These are phyloP conservation scores for Didymella segeticola DNA, from an alignment of 2,329 filamentous ascomycete species.

Conservation along the genomic window DNA sequence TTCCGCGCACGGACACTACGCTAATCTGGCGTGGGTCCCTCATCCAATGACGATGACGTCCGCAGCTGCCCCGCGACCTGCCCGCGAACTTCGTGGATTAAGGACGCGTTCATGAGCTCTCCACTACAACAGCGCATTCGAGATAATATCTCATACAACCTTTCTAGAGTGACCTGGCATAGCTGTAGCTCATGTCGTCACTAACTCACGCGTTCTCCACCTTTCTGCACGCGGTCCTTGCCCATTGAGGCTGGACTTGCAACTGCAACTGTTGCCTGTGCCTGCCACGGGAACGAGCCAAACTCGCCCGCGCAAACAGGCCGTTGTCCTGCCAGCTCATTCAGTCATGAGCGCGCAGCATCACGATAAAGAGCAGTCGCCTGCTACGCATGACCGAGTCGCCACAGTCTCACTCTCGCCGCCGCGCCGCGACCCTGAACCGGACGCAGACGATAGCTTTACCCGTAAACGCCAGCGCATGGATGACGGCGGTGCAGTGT, in stretches of 20 bases:
- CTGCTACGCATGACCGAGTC: conserved; percentile 40
- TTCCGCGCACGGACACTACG: conserved; percentile 4
- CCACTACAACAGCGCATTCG: conserved; percentile 79
- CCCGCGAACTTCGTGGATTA: conserved; percentile 17
- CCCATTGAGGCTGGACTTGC: conserved; percentile 33
- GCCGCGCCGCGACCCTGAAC: conserved; percentile 52
- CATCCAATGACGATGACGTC: conserved; percentile 17
- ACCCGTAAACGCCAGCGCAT: conserved; percentile 55
- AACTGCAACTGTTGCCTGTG: conserved; percentile 33
- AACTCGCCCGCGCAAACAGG: conserved; percentile 24
- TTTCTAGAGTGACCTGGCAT: not conserved
- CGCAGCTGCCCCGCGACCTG: conserved; percentile 15
- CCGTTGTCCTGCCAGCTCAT: conserved; percentile 16
- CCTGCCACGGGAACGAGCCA: conserved; percentile 25
- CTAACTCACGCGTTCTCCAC: conserved; percentile 20
- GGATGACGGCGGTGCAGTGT: conserved; percentile 47
- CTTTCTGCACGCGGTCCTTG: conserved; percentile 29
- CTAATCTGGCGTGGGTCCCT: not conserved
- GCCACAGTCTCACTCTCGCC: conserved; percentile 36
- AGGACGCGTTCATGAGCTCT: conserved; percentile 61
- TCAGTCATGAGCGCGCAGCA: conserved; percentile 45
- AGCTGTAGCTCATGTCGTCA: conserved; percentile 38
- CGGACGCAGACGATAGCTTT: conserved; percentile 54
- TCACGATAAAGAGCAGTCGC: conserved; percentile 45
- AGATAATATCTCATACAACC: conserved; percentile 38